These are phyloP conservation scores for Spongiforma sp. DNA, from an alignment of 1,284 basidiomycete genomes.

Conservation along the genomic window DNA sequence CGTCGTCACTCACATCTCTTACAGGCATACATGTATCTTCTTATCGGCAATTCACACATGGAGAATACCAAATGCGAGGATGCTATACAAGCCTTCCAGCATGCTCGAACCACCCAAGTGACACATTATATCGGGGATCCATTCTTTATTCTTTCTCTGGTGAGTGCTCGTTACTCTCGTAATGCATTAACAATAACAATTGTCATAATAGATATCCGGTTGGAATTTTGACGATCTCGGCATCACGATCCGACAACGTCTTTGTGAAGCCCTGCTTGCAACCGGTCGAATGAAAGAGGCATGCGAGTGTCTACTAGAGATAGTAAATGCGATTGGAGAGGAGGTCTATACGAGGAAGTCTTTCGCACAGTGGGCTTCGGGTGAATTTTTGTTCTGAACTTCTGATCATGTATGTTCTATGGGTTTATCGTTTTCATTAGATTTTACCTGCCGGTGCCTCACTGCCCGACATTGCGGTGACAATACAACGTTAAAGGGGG, in stretches of 20 bases:
- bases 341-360: not conserved
- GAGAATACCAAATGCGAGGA: not conserved
- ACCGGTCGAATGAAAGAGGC: not conserved
- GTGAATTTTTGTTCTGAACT: not conserved
- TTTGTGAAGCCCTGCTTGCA: not conserved
- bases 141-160: not conserved
- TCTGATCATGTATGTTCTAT: not conserved
- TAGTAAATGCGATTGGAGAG: not conserved
- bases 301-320: not conserved
- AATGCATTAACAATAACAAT: not conserved
- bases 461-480: not conserved
- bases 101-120: not conserved
- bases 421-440: not conserved
- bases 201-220: not conserved
- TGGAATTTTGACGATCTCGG: not conserved
- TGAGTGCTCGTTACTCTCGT: too few species aligned
- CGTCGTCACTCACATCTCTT: not conserved
- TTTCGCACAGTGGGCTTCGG: not conserved
- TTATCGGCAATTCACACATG: not conserved
- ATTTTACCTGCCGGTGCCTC: not conserved
- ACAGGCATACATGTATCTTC: constrained; percentile 6
- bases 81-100: not conserved
- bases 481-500: not conserved
- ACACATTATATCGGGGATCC: too few species aligned
- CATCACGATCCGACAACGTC: not conserved